These are phyloP conservation scores for Hamamelis virginiana DNA, from an alignment of 164 flowering plant genomes.

Conservation along the genomic window DNA sequence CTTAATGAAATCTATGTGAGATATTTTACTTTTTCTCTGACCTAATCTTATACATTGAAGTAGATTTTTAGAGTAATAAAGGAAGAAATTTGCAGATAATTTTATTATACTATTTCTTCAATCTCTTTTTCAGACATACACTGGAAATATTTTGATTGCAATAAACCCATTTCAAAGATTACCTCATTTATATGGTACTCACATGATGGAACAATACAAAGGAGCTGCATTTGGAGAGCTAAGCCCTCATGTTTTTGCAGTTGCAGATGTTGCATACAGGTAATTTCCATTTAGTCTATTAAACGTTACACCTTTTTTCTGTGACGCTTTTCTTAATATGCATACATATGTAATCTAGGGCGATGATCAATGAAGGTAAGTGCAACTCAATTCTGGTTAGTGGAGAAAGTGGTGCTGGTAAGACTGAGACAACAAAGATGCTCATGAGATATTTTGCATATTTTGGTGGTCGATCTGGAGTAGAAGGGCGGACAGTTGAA, in stretches of 20 bases:
- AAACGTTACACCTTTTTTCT: neutral
- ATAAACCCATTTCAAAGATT: conserved; percentile 35
- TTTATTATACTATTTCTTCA: neutral
- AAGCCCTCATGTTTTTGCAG: conserved; percentile 38
- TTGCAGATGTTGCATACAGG: conserved; percentile 38
- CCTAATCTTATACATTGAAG: neutral
- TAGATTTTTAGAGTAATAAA: conserved; percentile 3
- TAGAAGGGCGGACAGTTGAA: conserved; percentile 59
- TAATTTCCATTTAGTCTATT: conserved; percentile 13
- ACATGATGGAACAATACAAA: conserved; percentile 41
- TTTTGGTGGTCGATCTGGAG: conserved; percentile 35
- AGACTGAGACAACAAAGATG: conserved; percentile 45
- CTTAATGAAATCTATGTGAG: conserved; percentile 98
- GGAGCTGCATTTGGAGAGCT: conserved; percentile 42
- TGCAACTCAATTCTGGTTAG: conserved; percentile 38
- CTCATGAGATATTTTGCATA: conserved; percentile 36
- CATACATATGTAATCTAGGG: conserved; percentile 17
- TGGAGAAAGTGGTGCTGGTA: conserved; percentile 45
- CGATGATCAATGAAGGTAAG: conserved; percentile 33
- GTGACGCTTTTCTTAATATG: neutral
- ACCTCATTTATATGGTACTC: conserved; percentile 29
- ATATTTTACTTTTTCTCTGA: conserved; percentile 2
- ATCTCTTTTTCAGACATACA: conserved; percentile 71
- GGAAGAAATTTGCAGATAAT: neutral
- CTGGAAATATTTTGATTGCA: conserved; percentile 88